A percentile compares a stretch with the other conserved stretches of the same genome.
phyloP scores from a whole-genome alignment of 1,284 basidiomycete species.

The Fistulinella cinereoalba region DNA sequence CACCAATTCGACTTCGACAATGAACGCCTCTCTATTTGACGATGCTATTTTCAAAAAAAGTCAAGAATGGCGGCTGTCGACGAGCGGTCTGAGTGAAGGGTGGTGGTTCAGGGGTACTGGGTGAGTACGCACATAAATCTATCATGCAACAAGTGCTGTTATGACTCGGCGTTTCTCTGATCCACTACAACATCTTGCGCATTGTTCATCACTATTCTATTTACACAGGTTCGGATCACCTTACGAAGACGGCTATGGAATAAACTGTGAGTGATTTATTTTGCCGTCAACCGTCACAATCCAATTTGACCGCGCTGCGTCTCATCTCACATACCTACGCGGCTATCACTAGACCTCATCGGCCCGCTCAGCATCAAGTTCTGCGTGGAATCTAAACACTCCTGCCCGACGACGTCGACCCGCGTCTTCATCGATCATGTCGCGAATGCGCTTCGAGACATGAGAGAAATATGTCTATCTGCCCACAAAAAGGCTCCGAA shows the following conservation, averaged over 20 bases:
- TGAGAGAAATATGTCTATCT: constrained; percentile 54
- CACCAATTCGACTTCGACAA: constrained; percentile 18
- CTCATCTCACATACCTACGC: background rate
- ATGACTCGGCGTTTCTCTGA: too few species aligned
- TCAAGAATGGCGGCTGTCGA: constrained; percentile 88
- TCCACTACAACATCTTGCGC: background rate
- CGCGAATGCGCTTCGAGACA: constrained; percentile 68
- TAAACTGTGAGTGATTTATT: constrained; percentile 71
- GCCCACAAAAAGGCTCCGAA: constrained; percentile 7
- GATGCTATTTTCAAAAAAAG: constrained; percentile 79
- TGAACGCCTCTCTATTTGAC: constrained; percentile 56
- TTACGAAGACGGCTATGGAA: constrained; percentile 86
- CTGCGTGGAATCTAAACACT: constrained; percentile 90
- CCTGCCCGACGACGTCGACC: constrained; percentile 71
- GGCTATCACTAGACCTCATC: constrained; percentile 64
- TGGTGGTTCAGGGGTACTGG: constrained; percentile 90
- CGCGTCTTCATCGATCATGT: constrained; percentile 66
- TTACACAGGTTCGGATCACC: constrained; percentile 67
- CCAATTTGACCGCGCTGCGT: background rate
- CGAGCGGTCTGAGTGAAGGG: constrained; percentile 87
- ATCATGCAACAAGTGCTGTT: background rate
- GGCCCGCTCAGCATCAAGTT: constrained; percentile 85
- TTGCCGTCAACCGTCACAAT: background rate
- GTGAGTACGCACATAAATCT: constrained; percentile 36
- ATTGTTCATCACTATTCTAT: constrained; percentile 8